Conservation (phyloP, 108 stramenopile genomes). For the Cylindrotheca closterium region DNA sequence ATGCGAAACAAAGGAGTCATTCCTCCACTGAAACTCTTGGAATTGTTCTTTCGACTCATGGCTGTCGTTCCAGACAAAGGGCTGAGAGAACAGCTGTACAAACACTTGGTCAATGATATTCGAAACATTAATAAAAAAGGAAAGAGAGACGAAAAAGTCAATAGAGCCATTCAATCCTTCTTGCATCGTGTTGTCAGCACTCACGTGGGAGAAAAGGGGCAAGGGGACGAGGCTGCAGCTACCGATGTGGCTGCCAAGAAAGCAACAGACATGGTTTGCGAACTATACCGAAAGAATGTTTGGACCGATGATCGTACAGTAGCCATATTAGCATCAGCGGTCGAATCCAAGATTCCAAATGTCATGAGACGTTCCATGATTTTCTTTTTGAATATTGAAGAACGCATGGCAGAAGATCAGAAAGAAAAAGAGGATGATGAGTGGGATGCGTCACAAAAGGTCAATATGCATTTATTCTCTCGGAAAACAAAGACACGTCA, state of each 20-base stretch:
- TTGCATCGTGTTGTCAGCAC: conserved; percentile 74
- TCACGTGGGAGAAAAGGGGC: conserved; percentile 14
- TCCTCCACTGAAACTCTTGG: conserved; percentile 78
- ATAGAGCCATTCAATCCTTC: conserved; percentile 79
- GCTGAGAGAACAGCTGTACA: conserved; percentile 80
- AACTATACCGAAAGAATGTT: conserved; percentile 91
- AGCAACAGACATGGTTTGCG: conserved; percentile 89
- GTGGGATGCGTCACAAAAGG: conserved; percentile 61
- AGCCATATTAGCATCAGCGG: conserved; percentile 90
- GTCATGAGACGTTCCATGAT: conserved; percentile 80
- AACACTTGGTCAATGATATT: conserved; percentile 91
- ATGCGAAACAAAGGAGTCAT: conserved; percentile 89
- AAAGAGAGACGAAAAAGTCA: conserved; percentile 76
- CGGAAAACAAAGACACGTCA: conserved; percentile 70
- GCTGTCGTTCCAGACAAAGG: conserved; percentile 85
- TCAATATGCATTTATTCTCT: conserved; percentile 76
- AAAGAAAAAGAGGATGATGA: conserved; percentile 68
- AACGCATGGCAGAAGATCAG: conserved; percentile 88
- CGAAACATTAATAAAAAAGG: conserved; percentile 89
- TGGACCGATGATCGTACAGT: conserved; percentile 97
- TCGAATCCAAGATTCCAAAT: conserved; percentile 46
- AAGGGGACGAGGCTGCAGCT: conserved; percentile 44
- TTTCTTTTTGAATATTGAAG: conserved; percentile 97
- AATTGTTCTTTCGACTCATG: conserved; percentile 93
- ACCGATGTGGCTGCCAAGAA: conserved; percentile 79